These are phyloP conservation scores for Penicillium sp. DNA, from an alignment of 2,329 filamentous ascomycete species.

Conservation along the genomic window DNA sequence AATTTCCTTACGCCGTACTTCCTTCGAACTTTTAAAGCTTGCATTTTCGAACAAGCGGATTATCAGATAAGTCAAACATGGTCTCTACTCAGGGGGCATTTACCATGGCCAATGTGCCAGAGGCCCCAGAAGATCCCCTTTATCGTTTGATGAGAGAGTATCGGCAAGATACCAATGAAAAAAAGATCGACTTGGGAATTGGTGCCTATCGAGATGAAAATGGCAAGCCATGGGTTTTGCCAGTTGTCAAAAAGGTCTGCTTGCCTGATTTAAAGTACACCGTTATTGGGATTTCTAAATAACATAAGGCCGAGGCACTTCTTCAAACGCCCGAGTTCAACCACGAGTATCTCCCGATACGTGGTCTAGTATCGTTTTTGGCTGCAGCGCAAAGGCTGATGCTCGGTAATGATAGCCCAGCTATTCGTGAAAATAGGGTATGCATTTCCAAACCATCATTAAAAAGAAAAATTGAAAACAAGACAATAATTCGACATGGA, in stretches of 20 bases:
- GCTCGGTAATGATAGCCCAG: not conserved
- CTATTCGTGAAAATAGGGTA: not conserved
- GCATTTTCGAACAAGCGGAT: no score
- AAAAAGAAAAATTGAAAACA: no score
- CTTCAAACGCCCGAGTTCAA: not conserved
- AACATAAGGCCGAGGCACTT: not conserved
- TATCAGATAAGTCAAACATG: no score
- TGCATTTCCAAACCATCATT: not conserved
- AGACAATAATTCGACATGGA: not conserved
- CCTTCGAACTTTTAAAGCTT: no score
- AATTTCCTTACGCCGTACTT: no score
- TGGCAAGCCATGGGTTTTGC: slow-evolving; percentile 7
- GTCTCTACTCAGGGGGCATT: not conserved
- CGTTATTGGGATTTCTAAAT: not conserved
- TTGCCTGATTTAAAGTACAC: not conserved
- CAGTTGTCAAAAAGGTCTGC: slow-evolving; percentile 2
- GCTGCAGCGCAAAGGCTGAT: slow-evolving; percentile 1
- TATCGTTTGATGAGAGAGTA: slow-evolving; percentile 7
- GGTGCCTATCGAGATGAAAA: slow-evolving; percentile 5
- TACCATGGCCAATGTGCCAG: not conserved
- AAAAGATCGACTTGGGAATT: slow-evolving; percentile 3
- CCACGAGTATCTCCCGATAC: slow-evolving; percentile 5
- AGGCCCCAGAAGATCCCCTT: not conserved
- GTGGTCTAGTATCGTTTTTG: slow-evolving; percentile 1
- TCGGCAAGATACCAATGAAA: not conserved